Base-by-base conservation (phyloP, 2,329 filamentous ascomycete genomes). In the Aspergillus neoniger region DNA sequence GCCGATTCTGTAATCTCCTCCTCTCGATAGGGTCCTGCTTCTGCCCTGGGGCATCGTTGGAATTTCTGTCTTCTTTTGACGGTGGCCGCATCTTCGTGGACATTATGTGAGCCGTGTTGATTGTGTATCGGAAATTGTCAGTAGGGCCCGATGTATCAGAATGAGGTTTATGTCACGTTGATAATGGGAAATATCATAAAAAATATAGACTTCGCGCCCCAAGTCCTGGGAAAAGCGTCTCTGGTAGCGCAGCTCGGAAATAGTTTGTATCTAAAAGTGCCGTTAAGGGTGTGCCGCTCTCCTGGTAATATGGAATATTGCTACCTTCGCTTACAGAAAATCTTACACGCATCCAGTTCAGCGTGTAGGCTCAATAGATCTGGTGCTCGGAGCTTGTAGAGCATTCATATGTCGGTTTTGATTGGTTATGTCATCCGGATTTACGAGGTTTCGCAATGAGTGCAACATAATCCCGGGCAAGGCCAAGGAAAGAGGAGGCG, bases 1-100 rank as follows among this genome's bases (percentile, higher is more conserved):
- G 69, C 1, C 72, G 68, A 32, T 74, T 74, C 21, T 74, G 72
- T 6, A 74, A 36, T 25, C 72, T 61, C 39, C 72, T 62, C 55
- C 72, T 63, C 54, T 74, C 72, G 2, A 74, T 57, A 0, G 71
- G 69, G 52, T 74, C 72, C 54, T 74, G 72, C 12, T 70, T 70
- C 49, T 55, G 53, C 23, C 17, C 53, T 14, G 53, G 23, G 12
- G n/a, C 15, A 32, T 55, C 53, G 4, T 17, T 43, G 9, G 12
- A 8, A 32, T 39, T 44, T 30, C 41, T 19, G 8, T 55, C 53
- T 15, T 55, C 53, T 28, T 55, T 55, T 15, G 41, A 23, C 17
- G 44, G 53, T 23, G 25, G 4, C 17, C 53, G 53, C 53, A 55
- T 55, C 17, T 47, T 55, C 15, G 25, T 36, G 30, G 41, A 55